These are phyloP conservation scores for Bolboschoenus planiculmis DNA, from an alignment of 176 grass and related monocot species.

Conservation along the genomic window DNA sequence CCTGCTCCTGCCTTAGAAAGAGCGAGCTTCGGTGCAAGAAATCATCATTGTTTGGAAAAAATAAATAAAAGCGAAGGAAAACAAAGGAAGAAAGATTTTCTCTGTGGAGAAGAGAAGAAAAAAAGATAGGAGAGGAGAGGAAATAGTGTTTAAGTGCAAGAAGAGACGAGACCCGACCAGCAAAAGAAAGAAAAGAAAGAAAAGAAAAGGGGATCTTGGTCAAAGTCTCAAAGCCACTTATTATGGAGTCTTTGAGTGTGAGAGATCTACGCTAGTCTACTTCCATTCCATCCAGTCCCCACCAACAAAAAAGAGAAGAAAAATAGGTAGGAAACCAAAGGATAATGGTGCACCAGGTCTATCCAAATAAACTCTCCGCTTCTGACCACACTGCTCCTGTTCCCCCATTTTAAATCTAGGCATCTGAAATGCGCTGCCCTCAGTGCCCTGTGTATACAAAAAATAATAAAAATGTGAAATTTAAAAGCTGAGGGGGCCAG, in stretches of 20 bases:
- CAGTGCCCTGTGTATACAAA: background rate
- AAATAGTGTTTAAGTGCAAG: background rate
- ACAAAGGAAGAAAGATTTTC: background rate
- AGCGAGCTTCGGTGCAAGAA: background rate
- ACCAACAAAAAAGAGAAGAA: background rate
- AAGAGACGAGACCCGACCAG: background rate
- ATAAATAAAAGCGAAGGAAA: background rate
- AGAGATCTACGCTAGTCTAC: conserved; percentile 10
- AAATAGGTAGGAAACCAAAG: background rate
- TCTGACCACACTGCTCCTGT: background rate
- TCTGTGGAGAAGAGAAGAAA: background rate
- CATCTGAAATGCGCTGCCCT: background rate
- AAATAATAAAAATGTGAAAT: background rate
- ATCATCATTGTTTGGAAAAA: conserved; percentile 6
- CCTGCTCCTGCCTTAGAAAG: background rate
- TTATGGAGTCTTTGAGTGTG: background rate
- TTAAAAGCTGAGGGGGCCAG: background rate
- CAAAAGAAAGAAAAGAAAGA: background rate
- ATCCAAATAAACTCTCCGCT: background rate
- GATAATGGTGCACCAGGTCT: background rate
- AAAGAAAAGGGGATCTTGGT: conserved; percentile 21
- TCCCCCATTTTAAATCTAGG: conserved; percentile 4
- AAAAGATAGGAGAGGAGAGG: background rate
- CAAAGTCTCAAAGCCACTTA: conserved; percentile 23
- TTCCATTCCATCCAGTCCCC: background rate